phyloP scores from a whole-genome alignment of 495 filamentous ascomycete genomes.

The Aspergillus kassunensis region DNA sequence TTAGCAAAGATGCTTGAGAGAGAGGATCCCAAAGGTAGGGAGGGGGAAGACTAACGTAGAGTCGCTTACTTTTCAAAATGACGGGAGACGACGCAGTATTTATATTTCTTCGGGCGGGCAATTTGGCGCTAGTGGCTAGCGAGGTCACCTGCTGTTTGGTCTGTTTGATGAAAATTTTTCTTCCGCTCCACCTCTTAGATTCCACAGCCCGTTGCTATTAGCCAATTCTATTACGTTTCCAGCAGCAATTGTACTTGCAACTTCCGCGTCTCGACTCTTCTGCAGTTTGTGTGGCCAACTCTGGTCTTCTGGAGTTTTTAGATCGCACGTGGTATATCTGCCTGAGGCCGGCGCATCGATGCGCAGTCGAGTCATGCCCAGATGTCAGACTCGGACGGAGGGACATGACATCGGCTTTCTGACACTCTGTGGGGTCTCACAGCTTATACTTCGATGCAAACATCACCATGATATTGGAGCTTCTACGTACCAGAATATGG shows the following conservation, averaged over 20 bases:
- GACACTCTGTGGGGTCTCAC: no score
- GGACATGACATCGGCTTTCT: no score
- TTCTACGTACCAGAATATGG: no score
- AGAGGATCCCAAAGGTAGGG: conserved; percentile 28
- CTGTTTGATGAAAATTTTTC: conserved; percentile 15
- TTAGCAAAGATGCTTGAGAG: conserved; percentile 24
- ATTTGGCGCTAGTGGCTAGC: conserved; percentile 30
- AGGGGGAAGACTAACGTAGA: conserved; percentile 54
- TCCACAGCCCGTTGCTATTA: background rate
- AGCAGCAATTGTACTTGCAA: background rate
- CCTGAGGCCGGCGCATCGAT: no score
- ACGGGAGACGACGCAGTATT: conserved; percentile 12
- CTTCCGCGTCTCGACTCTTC: no score
- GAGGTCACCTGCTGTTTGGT: conserved; percentile 26
- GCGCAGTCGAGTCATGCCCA: no score
- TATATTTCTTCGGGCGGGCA: conserved; percentile 22
- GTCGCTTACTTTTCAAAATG: conserved; percentile 51
- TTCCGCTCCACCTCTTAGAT: background rate
- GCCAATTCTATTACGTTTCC: conserved; percentile 7
- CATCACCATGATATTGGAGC: no score
- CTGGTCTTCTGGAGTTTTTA: no score
- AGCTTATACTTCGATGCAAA: no score
- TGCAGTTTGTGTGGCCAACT: no score
- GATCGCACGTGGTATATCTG: no score
- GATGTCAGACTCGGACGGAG: no score